Evolutionary conservation across 371 early-diverging fungal genomes (phyloP).

Genomic region (Rhizopus microsporus): DNA sequence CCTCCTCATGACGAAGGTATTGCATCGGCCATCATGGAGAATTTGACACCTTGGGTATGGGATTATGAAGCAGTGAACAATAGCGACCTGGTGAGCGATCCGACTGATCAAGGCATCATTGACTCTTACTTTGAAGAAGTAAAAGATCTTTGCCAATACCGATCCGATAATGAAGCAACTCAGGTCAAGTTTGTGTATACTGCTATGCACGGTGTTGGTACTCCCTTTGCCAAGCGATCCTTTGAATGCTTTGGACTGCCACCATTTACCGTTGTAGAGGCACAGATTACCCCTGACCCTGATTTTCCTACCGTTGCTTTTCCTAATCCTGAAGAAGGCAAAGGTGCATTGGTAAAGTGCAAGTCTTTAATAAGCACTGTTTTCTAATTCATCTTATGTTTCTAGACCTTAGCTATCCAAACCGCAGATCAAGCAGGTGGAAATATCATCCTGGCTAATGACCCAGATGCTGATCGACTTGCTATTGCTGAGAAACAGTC

Average conservation of each 20-base stretch:
- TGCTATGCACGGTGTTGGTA: slow-evolving; percentile 96
- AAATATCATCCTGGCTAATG: slow-evolving; percentile 90
- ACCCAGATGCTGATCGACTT: slow-evolving; percentile 97
- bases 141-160: slow-evolving; percentile 40
- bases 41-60: slow-evolving; percentile 82
- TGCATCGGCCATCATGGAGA: slow-evolving; percentile 68
- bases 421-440: slow-evolving; percentile 65
- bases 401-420: slow-evolving; percentile 68
- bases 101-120: slow-evolving; percentile 56
- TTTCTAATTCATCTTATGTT: background rate
- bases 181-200: slow-evolving; percentile 84
- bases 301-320: slow-evolving; percentile 93
- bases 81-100: slow-evolving; percentile 51
- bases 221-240: slow-evolving; percentile 70
- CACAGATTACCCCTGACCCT: slow-evolving; percentile 84
- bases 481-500: slow-evolving; percentile 83
- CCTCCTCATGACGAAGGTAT: slow-evolving; percentile 88
- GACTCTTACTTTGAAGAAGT: slow-evolving; percentile 75
- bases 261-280: slow-evolving; percentile 62
- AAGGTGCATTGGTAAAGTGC: slow-evolving; percentile 73
- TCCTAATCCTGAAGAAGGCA: slow-evolving; percentile 93
- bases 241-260: slow-evolving; percentile 72
- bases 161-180: slow-evolving; percentile 49
- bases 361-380: background rate
- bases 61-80: slow-evolving; percentile 61